Percentiles rank a stretch among this genome's conserved stretches.
These are phyloP conservation scores for Ogataea hybrid DNA, from an alignment of 1,139 yeast species.

Conservation along the genomic window DNA sequence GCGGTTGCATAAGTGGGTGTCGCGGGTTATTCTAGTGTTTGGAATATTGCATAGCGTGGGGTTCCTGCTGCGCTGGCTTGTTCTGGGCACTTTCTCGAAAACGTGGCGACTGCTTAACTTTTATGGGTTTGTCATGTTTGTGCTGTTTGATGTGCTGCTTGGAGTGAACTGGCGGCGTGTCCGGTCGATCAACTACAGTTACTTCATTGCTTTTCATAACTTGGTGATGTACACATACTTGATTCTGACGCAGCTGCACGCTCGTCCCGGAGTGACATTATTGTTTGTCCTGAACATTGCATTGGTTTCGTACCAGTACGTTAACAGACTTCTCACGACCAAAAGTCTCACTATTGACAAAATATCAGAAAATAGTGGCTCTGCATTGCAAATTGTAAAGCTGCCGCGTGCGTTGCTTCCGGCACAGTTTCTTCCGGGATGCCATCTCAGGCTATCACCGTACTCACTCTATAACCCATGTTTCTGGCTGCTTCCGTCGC, in stretches of 20 bases:
- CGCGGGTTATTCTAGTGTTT: conserved; percentile 57
- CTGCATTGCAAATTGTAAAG: conserved; percentile 26
- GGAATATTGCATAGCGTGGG: conserved; percentile 57
- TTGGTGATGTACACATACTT: conserved; percentile 64
- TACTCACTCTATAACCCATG: conserved; percentile 35
- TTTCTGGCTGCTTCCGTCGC: conserved; percentile 56
- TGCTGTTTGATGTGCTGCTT: conserved; percentile 42
- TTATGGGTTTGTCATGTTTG: conserved; percentile 57
- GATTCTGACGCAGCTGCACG: conserved; percentile 62
- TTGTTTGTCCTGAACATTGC: conserved; percentile 46
- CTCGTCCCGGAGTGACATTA: conserved; percentile 65
- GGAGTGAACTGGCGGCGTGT: conserved; percentile 56
- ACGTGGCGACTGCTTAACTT: conserved; percentile 49
- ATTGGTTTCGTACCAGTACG: conserved; percentile 44
- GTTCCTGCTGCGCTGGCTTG: conserved; percentile 49
- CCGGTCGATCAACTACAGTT: conserved; percentile 51
- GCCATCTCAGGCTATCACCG: conserved; percentile 51
- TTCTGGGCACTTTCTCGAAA: conserved; percentile 38
- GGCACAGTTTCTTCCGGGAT: conserved; percentile 40
- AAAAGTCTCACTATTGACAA: conserved; percentile 38
- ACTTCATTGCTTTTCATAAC: conserved; percentile 70
- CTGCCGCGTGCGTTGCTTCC: conserved; percentile 27
- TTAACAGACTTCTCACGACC: conserved; percentile 37
- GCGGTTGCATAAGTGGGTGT: conserved; percentile 76
- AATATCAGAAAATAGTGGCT: conserved; percentile 34